Base-by-base conservation (phyloP, 805 yeast genomes). In the Kazachstania viticola region DNA sequence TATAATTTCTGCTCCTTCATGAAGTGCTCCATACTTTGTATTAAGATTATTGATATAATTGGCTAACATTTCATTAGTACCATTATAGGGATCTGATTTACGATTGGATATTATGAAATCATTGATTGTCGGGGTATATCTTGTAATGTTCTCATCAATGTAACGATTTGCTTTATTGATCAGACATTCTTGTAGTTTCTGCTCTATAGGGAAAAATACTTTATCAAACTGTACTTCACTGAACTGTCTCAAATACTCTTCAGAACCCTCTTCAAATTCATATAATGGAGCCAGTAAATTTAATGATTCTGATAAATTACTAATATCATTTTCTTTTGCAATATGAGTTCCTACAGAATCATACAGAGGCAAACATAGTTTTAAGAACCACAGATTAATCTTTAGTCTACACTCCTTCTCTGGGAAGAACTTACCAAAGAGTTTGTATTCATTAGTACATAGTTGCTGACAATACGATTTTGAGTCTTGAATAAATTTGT, bases 101-200 rank as follows among this genome's bases (percentile, higher is more conserved):
- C 71, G 54, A 37, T 66, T 63, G 0, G 77, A 75, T 18, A 78
- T 67, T 23, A 67, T 66, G 43, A 85, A 66, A 39, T 83, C 94
- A 37, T 75, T 75, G 1, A 73, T 65, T 3, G 69, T 65, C 2
- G 93, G 84, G 38, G 62, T 69, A 47, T 80, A 82, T 21, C 67
- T 67, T 13, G 73, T 69, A 32, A 87, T 71, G 37, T 73, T 74
- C 21, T 72, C 71, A 39, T 80, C 88, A 19, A 83, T 72, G 41
- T 69, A 77, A 7, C 70, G 66, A 49, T 83, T 91, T 9, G 80
- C 78, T 42, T 88, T 65, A 53, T 87, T 81, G 2, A 84, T 77
- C 25, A 88, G 62, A 37, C 95, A 63, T 2, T 82, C 67, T 55
- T 88, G 97, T 0, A 78, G 71, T 45, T 80, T 94, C 35, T 75